Conservation (phyloP, 2,329 filamentous ascomycete species). For the Blastomyces gilchristii region DNA sequence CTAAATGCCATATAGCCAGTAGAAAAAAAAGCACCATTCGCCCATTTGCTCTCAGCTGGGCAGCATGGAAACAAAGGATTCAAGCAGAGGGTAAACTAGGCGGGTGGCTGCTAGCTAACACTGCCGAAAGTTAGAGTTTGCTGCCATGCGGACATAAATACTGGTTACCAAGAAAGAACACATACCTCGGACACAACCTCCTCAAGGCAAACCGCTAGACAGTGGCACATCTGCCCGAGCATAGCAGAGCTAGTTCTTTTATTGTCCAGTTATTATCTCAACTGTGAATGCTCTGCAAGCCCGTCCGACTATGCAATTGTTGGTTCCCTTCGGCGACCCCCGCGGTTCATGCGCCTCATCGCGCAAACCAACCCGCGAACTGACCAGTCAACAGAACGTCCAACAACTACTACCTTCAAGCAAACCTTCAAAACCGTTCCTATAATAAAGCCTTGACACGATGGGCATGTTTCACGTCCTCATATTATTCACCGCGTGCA, state of each 20-base stretch:
- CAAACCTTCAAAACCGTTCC: not conserved
- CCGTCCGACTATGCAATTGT: not conserved
- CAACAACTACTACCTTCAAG: not conserved
- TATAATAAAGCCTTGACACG: not conserved
- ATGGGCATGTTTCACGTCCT: not conserved
- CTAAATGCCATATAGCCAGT: not conserved
- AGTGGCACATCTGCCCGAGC: no score
- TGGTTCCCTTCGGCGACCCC: not conserved
- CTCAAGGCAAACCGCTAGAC: not conserved
- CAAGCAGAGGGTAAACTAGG: not conserved
- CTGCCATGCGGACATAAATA: not conserved
- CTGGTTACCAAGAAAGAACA: not conserved
- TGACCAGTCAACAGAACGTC: not conserved
- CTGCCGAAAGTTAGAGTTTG: conserved; percentile 1
- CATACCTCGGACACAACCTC: not conserved
- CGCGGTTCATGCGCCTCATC: not conserved
- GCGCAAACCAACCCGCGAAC: no score
- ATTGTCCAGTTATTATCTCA: not conserved
- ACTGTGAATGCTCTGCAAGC: not conserved
- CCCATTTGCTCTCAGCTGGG: no score
- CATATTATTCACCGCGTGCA: not conserved
- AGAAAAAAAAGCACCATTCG: not conserved
- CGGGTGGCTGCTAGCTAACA: conserved; percentile 1
- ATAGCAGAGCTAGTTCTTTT: not conserved
- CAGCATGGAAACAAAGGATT: not conserved